These are phyloP conservation scores for Salix dunnii DNA, from an alignment of 345 rosid genomes.

Conservation along the genomic window DNA sequence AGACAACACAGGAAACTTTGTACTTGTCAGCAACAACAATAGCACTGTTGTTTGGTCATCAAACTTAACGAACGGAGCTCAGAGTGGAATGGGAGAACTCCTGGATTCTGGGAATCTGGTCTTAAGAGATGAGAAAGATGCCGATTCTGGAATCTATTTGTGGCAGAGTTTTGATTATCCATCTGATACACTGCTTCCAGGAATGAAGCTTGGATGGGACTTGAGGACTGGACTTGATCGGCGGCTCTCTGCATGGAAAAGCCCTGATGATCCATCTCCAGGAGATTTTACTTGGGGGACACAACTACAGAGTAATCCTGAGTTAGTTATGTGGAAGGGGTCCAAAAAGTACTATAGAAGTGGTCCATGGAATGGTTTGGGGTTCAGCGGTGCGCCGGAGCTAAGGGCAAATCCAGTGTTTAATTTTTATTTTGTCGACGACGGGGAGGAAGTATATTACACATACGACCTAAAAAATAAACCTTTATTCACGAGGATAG, in stretches of 20 bases:
- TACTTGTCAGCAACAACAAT: background rate
- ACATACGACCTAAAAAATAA: background rate
- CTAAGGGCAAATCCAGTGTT: slow-evolving; percentile 2
- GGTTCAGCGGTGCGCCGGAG: background rate
- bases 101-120: slow-evolving; percentile 14
- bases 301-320: background rate
- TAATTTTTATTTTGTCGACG: background rate
- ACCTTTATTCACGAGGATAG: background rate
- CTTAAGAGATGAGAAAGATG: slow-evolving; percentile 1
- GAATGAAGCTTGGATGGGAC: slow-evolving; percentile 16
- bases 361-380: slow-evolving; percentile 16
- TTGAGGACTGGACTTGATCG: background rate
- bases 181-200: slow-evolving; percentile 9
- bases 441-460: slow-evolving; percentile 1
- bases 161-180: slow-evolving; percentile 23
- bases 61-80: background rate
- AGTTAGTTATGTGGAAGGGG: background rate
- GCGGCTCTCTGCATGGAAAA: slow-evolving; percentile 8
- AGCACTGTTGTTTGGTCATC: slow-evolving; percentile 12
- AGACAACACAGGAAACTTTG: background rate
- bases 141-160: background rate
- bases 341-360: background rate
- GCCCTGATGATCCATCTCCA: slow-evolving; percentile 4
- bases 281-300: slow-evolving; percentile 1
- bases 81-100: background rate